Evolutionary conservation across 2,329 filamentous ascomycete genomes (phyloP).

Genomic region (Apiospora kogelbergensis): DNA sequence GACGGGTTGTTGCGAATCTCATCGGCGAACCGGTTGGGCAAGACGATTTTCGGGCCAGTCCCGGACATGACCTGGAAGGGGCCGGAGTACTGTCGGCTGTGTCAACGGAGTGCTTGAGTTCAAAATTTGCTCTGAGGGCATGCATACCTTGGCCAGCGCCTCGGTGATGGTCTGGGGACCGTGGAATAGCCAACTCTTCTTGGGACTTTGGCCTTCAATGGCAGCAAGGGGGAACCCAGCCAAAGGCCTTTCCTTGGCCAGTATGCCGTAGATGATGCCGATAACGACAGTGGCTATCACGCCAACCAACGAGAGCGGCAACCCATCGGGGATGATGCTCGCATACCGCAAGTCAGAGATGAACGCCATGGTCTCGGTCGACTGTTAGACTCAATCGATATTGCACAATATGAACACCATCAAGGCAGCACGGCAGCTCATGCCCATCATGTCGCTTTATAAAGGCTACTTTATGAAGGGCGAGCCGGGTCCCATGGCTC

Average conservation of each 20-base stretch:
- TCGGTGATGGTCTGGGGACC: slow-evolving; percentile 24
- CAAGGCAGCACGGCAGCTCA: not conserved
- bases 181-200: slow-evolving; percentile 28
- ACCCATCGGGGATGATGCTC: slow-evolving; percentile 26
- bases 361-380: slow-evolving; percentile 5
- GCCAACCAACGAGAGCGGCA: slow-evolving; percentile 29
- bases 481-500: not conserved
- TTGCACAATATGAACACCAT: not conserved
- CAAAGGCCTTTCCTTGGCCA: slow-evolving; percentile 26
- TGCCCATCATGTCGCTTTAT: not conserved
- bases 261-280: slow-evolving; percentile 26
- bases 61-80: slow-evolving; percentile 33
- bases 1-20: slow-evolving; percentile 35
- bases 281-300: slow-evolving; percentile 26
- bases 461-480: not conserved
- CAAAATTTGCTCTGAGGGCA: not conserved
- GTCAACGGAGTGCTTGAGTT: not conserved
- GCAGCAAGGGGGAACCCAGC: slow-evolving; percentile 28
- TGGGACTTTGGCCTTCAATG: slow-evolving; percentile 27
- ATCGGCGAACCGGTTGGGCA: slow-evolving; percentile 33
- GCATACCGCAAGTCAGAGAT: slow-evolving; percentile 7
- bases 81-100: slow-evolving; percentile 25
- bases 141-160: slow-evolving; percentile 26
- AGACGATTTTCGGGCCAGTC: slow-evolving; percentile 32
- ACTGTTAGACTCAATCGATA: not conserved